Conservation (phyloP, 83 land plant species). For the Larix sibirica region DNA sequence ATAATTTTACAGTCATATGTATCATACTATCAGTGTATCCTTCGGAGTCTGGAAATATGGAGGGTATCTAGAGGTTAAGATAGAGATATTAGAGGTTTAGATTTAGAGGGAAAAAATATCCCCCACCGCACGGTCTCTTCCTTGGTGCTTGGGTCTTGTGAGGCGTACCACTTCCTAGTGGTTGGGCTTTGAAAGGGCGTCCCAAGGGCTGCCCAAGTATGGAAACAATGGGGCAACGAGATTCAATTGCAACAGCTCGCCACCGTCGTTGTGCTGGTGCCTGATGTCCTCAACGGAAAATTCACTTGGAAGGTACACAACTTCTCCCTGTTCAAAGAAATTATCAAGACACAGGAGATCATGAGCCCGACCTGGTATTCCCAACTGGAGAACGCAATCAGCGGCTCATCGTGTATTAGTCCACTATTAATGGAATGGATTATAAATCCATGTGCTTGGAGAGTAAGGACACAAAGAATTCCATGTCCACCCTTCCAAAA, state of each 20-base stretch:
- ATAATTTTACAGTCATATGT: no score
- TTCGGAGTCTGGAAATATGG: no score
- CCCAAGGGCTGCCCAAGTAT: no score
- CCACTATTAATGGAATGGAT: constrained; percentile 74
- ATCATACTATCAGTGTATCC: no score
- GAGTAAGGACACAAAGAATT: constrained; percentile 98
- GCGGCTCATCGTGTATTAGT: constrained; percentile 91
- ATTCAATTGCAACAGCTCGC: constrained; percentile 33
- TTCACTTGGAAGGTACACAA: constrained; percentile 98
- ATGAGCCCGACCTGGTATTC: constrained; percentile 97
- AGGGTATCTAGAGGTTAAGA: no score
- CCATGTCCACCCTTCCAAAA: no score
- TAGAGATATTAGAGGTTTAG: no score
- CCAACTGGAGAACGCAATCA: constrained; percentile 91
- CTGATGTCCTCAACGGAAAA: constrained; percentile 85
- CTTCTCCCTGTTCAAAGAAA: constrained; percentile 84
- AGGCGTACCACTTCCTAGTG: no score
- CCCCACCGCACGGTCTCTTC: no score
- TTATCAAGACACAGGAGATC: constrained; percentile 96
- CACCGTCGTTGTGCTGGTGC: constrained; percentile 36
- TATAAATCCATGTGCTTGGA: constrained; percentile 95
- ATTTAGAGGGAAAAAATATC: no score
- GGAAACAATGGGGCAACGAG: constrained; percentile 62
- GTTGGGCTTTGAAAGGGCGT: no score
- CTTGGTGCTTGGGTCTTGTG: no score